Evolutionary conservation across 2,329 filamentous ascomycete genomes (phyloP), one percentile per base, ranked within the genome.

Genomic region (Botrytis aclada): DNA sequence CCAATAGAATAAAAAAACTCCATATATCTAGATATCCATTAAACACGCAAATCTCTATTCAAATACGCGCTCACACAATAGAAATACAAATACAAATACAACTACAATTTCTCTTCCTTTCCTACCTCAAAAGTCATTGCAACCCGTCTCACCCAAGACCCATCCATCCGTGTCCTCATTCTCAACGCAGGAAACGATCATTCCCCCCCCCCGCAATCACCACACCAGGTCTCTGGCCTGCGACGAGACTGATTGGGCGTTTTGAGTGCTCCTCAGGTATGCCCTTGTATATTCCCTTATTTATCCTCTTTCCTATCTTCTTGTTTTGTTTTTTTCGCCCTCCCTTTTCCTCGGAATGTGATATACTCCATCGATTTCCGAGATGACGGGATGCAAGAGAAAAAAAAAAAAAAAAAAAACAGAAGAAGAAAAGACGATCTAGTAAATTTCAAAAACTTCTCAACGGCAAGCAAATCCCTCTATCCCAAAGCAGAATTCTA

Each of bases 141-240:
- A 8, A 78, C 79, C 39, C 81, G 83, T 3, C 80, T 85, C 22
- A 80, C 78, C 25, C 82, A 83, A 73, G 79, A 83, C 74, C 75
- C 78, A 29, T 60, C 79, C 47, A 76, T 83, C 25, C 75, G 77
- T 10, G 82, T 84, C 10, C 75, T 82, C 8, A 81, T 84, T 9
- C 75, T 84, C n/a, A 83, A 84, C 73, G 83, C 83, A 32, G 83
- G 83, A 20, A 76, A 76, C 16, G 80, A 83, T 67, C 79, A 78
- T 41, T 77, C 76, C n/a, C 70, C 73, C 80, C 83, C 69, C 82
- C 82, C 2, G 69, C 80, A 25, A 77, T 84, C 18, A 75, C 78
- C 37, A 82, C 79, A 0, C 82, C 82, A 1, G 39, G 39, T 7
- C 41, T 62, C 22, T 62, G 37, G 32, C 62, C 47, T 7, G 37